Percentiles rank a stretch among this genome's conserved stretches.
These are phyloP conservation scores for Phytopythium kandeliae DNA, from an alignment of 352 stramenopile genomes.

Conservation along the genomic window DNA sequence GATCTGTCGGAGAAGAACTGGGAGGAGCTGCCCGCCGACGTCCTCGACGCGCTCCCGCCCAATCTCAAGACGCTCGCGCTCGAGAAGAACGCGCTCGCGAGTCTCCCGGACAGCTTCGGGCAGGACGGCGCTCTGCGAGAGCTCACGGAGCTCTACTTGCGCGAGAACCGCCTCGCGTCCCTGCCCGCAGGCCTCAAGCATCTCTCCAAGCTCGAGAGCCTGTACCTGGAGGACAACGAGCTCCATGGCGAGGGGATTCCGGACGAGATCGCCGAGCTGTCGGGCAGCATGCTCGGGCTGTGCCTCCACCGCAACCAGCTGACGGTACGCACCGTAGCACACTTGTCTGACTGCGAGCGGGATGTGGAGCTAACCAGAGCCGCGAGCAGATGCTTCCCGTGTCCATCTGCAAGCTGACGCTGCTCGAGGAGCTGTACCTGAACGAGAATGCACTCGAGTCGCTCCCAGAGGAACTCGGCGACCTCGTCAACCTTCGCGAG, in stretches of 20 bases:
- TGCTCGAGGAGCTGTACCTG: slow-evolving; percentile 83
- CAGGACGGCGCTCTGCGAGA: slow-evolving; percentile 15
- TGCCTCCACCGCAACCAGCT: slow-evolving; percentile 80
- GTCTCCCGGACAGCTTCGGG: slow-evolving; percentile 48
- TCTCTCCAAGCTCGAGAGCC: slow-evolving; percentile 58
- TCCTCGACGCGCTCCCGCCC: slow-evolving; percentile 41
- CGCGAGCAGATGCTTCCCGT: slow-evolving; percentile 40
- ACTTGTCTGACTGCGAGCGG: too few species aligned
- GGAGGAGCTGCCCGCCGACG: slow-evolving; percentile 41
- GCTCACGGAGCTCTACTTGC: slow-evolving; percentile 79
- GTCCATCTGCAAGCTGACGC: slow-evolving; percentile 52
- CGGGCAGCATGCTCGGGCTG: slow-evolving; percentile 46
- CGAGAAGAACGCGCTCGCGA: slow-evolving; percentile 66
- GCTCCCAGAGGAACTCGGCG: slow-evolving; percentile 66
- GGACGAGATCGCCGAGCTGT: slow-evolving; percentile 33
- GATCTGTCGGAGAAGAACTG: slow-evolving; percentile 79
- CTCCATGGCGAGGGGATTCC: slow-evolving; percentile 61
- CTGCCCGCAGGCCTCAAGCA: slow-evolving; percentile 49
- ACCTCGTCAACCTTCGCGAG: slow-evolving; percentile 69
- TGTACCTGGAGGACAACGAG: slow-evolving; percentile 87
- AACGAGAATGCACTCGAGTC: slow-evolving; percentile 67
- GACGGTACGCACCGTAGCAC: slow-evolving; percentile 20
- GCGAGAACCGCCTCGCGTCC: slow-evolving; percentile 61
- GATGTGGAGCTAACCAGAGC: neutral
- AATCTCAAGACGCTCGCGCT: slow-evolving; percentile 75